Evolutionary conservation across 352 stramenopile genomes (phyloP), one percentile per base, ranked within the genome.

Genomic region (Pythium brassicae): DNA sequence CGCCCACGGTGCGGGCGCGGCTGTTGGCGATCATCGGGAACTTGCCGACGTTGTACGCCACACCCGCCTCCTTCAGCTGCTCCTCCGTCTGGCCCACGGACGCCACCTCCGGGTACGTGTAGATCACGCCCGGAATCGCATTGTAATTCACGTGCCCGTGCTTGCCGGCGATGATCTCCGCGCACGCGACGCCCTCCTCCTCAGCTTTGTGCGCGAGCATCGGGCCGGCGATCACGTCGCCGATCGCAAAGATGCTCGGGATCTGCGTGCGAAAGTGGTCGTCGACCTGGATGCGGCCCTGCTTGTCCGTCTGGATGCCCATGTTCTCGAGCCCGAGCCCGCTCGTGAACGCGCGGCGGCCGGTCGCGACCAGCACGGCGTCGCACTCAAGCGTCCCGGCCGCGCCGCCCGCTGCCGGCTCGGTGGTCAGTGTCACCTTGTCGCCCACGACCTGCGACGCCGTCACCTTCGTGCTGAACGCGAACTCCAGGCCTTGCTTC

Each of bases 161-260:
- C 68, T 94, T 96, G 66, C 97, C 97, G 22, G 94, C 94, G 67
- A 99, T 98, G 52, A 81, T 97, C 79, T 99, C 97, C 15, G 97
- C 95, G 54, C 84, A 95, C n/a, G 96, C 96, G 66, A 99, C 97
- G 26, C 97, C 97, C 69, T 99, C 97, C 65, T 99, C 97, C 78
- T 99, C 97, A 27, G 97, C 97, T 83, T 99, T 99, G 92, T 99
- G 97, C 19, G 97, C 97, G 40, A 99, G 83, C 97, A 99, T 99
- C 11, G 97, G 94, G 45, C 97, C 97, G 56, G 97, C 89, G 60
- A 99, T 99, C 61, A 95, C 95, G 60, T 99, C 97, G 47, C 97
- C 97, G 71, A 99, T 98, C 26, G 97, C 97, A 66, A 94, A 99
- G 57, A 99, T 89, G 55, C 72, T 79, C 19, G 80, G 75, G 22